Conservation (phyloP, 2,329 filamentous ascomycete genomes). For the Monosporascus sp. region DNA sequence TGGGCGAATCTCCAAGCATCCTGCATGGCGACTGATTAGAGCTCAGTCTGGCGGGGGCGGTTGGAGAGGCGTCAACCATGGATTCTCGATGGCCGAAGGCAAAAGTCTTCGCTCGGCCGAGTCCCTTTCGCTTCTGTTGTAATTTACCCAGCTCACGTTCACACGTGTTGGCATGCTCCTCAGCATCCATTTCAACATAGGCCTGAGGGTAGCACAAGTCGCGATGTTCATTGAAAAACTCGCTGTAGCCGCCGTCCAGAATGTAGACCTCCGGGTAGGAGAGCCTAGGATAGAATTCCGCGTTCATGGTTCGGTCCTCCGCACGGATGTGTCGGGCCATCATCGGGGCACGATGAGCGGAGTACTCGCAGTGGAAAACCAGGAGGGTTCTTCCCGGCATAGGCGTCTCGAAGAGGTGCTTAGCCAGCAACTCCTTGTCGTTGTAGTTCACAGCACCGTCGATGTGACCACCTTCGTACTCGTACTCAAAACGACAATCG, state of each 20-base stretch:
- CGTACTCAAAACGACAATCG: constrained; percentile 98
- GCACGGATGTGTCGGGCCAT: constrained; percentile 94
- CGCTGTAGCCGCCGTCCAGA: constrained; percentile 90
- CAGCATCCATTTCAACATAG: constrained; percentile 93
- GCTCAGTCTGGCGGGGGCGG: constrained; percentile 40
- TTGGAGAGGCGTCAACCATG: constrained; percentile 55
- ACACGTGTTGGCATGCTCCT: constrained; percentile 86
- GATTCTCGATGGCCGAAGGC: constrained; percentile 75
- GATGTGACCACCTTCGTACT: constrained; percentile 95
- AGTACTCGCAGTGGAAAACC: constrained; percentile 98
- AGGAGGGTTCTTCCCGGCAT: constrained; percentile 70
- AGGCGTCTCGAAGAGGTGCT: constrained; percentile 67
- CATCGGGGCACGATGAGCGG: constrained; percentile 87
- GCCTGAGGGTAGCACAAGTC: constrained; percentile 85
- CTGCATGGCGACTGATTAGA: constrained; percentile 34
- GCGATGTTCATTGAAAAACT: constrained; percentile 77
- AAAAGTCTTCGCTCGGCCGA: constrained; percentile 86
- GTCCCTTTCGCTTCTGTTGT: constrained; percentile 75
- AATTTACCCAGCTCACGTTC: constrained; percentile 93
- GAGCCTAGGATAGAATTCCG: constrained; percentile 77
- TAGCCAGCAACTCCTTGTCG: constrained; percentile 82
- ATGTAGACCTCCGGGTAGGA: constrained; percentile 98
- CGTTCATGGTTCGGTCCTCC: constrained; percentile 79
- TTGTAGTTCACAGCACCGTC: constrained; percentile 92
- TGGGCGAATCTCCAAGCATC: constrained; percentile 41